These are phyloP conservation scores for Metschnikowia hibisci DNA, from an alignment of 805 yeast genomes.

Conservation along the genomic window DNA sequence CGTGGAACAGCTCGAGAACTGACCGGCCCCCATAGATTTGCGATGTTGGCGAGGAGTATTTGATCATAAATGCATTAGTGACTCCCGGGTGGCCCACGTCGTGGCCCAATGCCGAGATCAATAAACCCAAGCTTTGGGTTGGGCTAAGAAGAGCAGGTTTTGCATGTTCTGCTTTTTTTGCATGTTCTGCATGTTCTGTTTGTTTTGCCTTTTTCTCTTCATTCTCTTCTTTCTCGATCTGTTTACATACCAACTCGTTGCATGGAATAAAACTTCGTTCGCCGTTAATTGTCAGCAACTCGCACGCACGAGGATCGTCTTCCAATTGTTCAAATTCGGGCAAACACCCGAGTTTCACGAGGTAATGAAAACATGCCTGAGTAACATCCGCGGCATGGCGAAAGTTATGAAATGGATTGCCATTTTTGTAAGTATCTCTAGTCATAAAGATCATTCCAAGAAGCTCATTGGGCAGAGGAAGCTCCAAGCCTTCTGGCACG, in stretches of 20 bases:
- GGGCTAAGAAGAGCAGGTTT: conserved; percentile 23
- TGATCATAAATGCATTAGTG: conserved; percentile 68
- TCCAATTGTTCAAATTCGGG: conserved; percentile 37
- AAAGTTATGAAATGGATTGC: conserved; percentile 91
- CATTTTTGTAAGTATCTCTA: conserved; percentile 75
- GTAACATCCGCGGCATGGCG: conserved; percentile 94
- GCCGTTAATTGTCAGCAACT: conserved; percentile 16
- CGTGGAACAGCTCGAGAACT: conserved; percentile 80
- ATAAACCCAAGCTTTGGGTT: conserved; percentile 53
- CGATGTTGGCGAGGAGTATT: conserved; percentile 61
- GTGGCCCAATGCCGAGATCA: conserved; percentile 87
- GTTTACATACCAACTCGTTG: conserved; percentile 6
- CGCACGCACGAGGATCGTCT: conserved; percentile 29
- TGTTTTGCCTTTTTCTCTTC: too few relatives aligned
- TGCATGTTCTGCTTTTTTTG: neutral
- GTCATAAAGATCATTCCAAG: conserved; percentile 60
- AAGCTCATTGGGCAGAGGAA: conserved; percentile 40
- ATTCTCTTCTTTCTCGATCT: neutral
- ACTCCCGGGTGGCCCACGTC: conserved; percentile 97
- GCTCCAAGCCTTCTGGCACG: conserved; percentile 8
- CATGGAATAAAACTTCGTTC: conserved; percentile 1
- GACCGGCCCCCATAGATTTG: conserved; percentile 58
- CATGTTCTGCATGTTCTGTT: neutral
- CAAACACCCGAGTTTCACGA: conserved; percentile 40
- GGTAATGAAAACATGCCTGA: conserved; percentile 78